Base-by-base conservation (phyloP, 2,329 filamentous ascomycete species). In the Colletotrichum spaethianum region DNA sequence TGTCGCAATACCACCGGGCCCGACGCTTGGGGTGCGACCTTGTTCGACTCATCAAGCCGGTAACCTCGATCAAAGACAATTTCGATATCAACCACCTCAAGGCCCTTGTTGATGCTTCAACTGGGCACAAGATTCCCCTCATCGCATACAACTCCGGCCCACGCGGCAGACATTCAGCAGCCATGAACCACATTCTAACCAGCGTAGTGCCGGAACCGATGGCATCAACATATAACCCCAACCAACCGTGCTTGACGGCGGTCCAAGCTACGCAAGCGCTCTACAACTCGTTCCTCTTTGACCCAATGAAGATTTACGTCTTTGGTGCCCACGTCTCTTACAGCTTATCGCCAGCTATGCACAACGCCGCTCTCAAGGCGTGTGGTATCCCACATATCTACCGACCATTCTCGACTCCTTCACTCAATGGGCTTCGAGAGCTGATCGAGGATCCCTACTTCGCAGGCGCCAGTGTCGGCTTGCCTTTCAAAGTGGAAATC, bases 271-370 rank as follows among this genome's bases (percentile, higher is more conserved):
- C 92, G 7, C 82, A 88, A 72, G 90, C 92, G 1, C 85, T 94
- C 0, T 93, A 91, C 76, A 86, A 90, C 4, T 91, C 89, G 1
- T 93, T 92, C 70, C 85, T 92, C 1, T 88, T 91, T 63, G 91
- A 94, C 50, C 86, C 91, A 0, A 90, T 95, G 85, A 90, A 91
- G 61, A 90, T 93, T 66, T 93, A 93, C 75, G 91, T 95, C 42
- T 89, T 94, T 62, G 93, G 93, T n/a, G 91, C 89, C 66, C 91
- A 91, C 67, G 90, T 93, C 12, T 89, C 87, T 61, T 93, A 93
- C 82, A 94, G 91, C 78, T 80, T 95, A 67, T 94, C 93, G 0
- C 93, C 93, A 1, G 91, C 91, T 8, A 95, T 95, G 92, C 93
- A 95, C 79, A 93, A 91, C 66, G 86, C 91, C 7, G 93, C 93